Percentiles rank a stretch among this genome's conserved stretches.
phyloP scores from a whole-genome alignment of 805 yeast genomes.

The Yarrowia hollandica region DNA sequence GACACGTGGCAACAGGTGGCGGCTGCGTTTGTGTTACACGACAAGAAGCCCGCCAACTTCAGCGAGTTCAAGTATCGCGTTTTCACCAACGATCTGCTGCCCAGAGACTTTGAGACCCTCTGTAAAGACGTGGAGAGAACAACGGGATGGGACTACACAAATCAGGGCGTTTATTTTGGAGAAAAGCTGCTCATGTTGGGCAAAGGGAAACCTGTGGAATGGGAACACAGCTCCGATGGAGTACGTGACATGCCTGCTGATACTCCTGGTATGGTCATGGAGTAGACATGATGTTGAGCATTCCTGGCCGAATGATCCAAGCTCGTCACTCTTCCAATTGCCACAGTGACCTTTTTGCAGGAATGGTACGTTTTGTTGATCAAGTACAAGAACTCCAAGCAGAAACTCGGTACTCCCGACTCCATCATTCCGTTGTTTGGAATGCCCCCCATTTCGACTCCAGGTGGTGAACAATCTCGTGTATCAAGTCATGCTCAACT shows the following conservation, averaged over 20 bases:
- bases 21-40: neutral
- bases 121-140: neutral
- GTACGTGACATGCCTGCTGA: too few relatives aligned
- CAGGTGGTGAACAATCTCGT: neutral
- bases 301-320: neutral
- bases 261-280: too few relatives aligned
- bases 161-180: neutral
- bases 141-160: neutral
- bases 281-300: too few relatives aligned
- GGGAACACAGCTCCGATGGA: too few relatives aligned
- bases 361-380: neutral
- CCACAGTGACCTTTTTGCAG: neutral
- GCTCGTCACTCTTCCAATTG: neutral
- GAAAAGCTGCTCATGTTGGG: neutral
- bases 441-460: neutral
- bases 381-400: neutral
- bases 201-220: too few relatives aligned
- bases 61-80: neutral
- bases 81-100: neutral
- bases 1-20: neutral
- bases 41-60: neutral
- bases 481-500: neutral
- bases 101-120: neutral
- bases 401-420: too few relatives aligned
- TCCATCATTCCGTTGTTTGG: neutral